phyloP scores from a whole-genome alignment of 1,284 basidiomycete species.

The Trametes sp. region DNA sequence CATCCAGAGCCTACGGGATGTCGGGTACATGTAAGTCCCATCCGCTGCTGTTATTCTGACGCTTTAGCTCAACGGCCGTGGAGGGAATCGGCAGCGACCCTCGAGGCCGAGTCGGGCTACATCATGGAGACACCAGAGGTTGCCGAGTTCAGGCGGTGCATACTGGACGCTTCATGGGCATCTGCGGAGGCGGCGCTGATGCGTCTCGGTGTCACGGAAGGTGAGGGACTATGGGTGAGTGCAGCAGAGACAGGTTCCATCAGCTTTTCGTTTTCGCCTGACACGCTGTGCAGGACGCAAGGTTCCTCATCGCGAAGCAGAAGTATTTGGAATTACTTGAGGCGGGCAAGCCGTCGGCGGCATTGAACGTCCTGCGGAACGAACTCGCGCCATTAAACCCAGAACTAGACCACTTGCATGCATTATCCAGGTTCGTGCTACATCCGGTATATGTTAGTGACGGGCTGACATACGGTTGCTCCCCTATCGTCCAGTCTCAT shows the following conservation, averaged over 20 bases:
- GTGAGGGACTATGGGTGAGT: constrained; percentile 72
- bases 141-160: constrained; percentile 81
- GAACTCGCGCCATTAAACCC: constrained; percentile 85
- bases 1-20: constrained; percentile 90
- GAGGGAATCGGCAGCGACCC: constrained; percentile 87
- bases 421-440: constrained; percentile 76
- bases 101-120: constrained; percentile 95
- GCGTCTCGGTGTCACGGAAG: constrained; percentile 71
- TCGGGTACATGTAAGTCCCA: constrained; percentile 87
- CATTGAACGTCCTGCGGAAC: constrained; percentile 85
- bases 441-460: not conserved
- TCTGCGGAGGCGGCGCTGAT: constrained; percentile 80
- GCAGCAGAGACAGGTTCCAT: constrained; percentile 8
- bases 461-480: not conserved
- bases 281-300: constrained; percentile 65
- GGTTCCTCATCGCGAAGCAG: constrained; percentile 91
- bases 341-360: constrained; percentile 79
- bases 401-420: constrained; percentile 82
- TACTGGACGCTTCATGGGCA: constrained; percentile 87
- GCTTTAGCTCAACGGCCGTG: constrained; percentile 21
- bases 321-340: constrained; percentile 98
- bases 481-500: constrained; percentile 64
- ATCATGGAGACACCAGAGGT: constrained; percentile 84
- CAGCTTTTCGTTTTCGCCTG: constrained; percentile 31
- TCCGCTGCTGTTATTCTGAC: constrained; percentile 21